Base-by-base conservation (phyloP, 192 early-diverging fungal genomes). In the Podila clonocystis region DNA sequence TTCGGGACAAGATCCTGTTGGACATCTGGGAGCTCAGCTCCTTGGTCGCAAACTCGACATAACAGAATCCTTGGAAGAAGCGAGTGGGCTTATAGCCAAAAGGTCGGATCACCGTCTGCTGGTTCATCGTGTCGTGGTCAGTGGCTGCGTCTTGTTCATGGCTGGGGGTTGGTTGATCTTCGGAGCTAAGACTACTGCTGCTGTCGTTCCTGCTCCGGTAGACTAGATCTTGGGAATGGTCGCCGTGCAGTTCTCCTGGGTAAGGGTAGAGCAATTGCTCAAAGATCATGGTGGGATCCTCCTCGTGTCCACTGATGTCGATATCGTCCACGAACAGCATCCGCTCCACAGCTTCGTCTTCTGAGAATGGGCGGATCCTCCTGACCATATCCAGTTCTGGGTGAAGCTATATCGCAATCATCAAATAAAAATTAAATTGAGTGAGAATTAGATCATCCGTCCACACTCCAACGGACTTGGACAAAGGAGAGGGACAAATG, bases 261-360 rank as follows among this genome's bases (percentile, higher is more conserved):
- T 63, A 68, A 19, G 75, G 75, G 13, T 72, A 52, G 5, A 79
- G 52, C 7, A 79, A 60, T n/a, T 68, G 69, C 61, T 71, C 38
- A 57, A 79, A 79, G n/a, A 79, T 34, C 3, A 33, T 30, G 36
- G 45, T 34, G 4, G 75, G 75, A 26, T 79, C 60, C 34, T 60
- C 63, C 36, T 79, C 75, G 52, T 68, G 55, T 26, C 75, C 75
- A 1, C 30, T 38, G 24, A 79, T 79, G 29, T 79, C 75, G 52
- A 79, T 71, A 36, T 79, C 75, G 45, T 79, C 75, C 11, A 79
- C 75, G 62, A 79, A 79, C 26, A 79, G 49, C 75, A 79, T 79
- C 36, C 75, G 64, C 52, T 79, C 75, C 58, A 79, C 49, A 5
- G 75, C 75, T 41, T 79, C 75, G 6, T 48, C 19, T 28, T 79